Conservation (phyloP, 2,329 filamentous ascomycete species). For the Rhinocladiella similis region DNA sequence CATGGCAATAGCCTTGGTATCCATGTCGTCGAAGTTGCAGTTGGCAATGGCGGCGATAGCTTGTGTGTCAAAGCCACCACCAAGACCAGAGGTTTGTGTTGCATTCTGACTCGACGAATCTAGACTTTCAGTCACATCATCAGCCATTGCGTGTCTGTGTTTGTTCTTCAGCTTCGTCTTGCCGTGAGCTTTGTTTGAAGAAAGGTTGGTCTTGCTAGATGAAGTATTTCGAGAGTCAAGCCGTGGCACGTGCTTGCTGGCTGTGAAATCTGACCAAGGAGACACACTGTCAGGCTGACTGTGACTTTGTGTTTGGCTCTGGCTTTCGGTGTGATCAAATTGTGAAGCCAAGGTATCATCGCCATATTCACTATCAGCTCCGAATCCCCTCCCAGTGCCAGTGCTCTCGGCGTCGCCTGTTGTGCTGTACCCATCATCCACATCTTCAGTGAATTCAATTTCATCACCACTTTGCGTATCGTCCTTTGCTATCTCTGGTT, state of each 20-base stretch:
- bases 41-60: slow-evolving; percentile 30
- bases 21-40: slow-evolving; percentile 28
- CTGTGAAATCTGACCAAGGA: slow-evolving; percentile 86
- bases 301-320: slow-evolving; percentile 38
- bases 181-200: slow-evolving; percentile 36
- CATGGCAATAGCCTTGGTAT: slow-evolving; percentile 30
- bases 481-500: slow-evolving; percentile 42
- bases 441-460: slow-evolving; percentile 57
- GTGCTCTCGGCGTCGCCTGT: slow-evolving; percentile 76
- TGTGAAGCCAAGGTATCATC: slow-evolving; percentile 47
- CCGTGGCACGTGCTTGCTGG: slow-evolving; percentile 66
- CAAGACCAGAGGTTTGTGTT: slow-evolving; percentile 26
- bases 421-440: slow-evolving; percentile 73
- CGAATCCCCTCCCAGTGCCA: slow-evolving; percentile 70
- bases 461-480: slow-evolving; percentile 64
- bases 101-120: slow-evolving; percentile 34
- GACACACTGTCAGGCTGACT: slow-evolving; percentile 38
- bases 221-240: slow-evolving; percentile 1
- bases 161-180: slow-evolving; percentile 14
- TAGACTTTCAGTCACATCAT: slow-evolving; percentile 23
- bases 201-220: slow-evolving; percentile 13
- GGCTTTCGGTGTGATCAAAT: slow-evolving; percentile 47
- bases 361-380: slow-evolving; percentile 63
- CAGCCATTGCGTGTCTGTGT: slow-evolving; percentile 18
- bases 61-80: slow-evolving; percentile 26